These are phyloP conservation scores for Herpetospermum pedunculosum DNA, from an alignment of 306 rosid genomes.

Conservation along the genomic window DNA sequence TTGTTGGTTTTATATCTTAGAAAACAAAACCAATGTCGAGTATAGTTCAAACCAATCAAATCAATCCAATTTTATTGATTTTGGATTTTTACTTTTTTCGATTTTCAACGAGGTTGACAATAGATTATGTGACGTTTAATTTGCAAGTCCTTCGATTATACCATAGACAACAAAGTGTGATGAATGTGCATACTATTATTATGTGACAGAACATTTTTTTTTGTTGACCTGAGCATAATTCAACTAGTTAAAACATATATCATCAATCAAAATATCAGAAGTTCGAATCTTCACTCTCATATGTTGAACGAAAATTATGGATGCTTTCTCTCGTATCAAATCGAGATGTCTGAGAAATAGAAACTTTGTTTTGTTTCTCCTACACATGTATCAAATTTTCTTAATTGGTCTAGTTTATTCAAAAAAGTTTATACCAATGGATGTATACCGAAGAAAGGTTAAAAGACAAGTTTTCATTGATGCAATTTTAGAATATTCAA, in stretches of 20 bases:
- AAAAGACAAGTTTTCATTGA: neutral
- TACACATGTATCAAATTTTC: too few relatives aligned
- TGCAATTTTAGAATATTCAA: neutral
- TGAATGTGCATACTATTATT: neutral
- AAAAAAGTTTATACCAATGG: neutral
- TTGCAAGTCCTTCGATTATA: neutral
- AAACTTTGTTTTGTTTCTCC: neutral
- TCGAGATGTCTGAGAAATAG: too few relatives aligned
- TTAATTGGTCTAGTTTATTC: too few relatives aligned
- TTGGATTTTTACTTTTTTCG: too few relatives aligned
- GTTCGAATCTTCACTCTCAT: too few relatives aligned
- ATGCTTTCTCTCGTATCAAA: too few relatives aligned
- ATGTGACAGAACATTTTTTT: too few relatives aligned
- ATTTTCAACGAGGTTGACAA: neutral
- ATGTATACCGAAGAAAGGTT: neutral
- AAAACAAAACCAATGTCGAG: neutral
- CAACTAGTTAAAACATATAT: too few relatives aligned
- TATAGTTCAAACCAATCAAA: neutral
- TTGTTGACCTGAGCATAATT: too few relatives aligned
- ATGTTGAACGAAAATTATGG: too few relatives aligned
- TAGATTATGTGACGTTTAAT: neutral
- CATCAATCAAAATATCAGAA: too few relatives aligned
- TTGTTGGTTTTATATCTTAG: neutral
- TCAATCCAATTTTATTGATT: neutral
- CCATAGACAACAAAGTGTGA: neutral